Percentiles rank a stretch among this genome's conserved stretches.
These are phyloP conservation scores for Zizania latifolia DNA, from an alignment of 176 grass and related monocot species.

Conservation along the genomic window DNA sequence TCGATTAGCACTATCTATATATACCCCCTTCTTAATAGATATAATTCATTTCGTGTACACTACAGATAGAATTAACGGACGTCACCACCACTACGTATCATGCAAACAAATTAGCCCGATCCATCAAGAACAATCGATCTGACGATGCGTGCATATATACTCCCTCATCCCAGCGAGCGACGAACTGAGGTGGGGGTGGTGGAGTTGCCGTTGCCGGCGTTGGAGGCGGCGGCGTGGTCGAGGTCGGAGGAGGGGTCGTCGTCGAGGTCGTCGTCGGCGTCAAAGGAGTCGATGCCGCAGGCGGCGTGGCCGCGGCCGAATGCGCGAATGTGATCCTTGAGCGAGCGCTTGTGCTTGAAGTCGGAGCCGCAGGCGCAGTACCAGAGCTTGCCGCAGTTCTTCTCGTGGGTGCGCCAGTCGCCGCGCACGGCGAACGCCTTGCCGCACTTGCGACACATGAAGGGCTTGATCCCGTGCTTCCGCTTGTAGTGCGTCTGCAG, in stretches of 20 bases:
- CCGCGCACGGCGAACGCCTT: slow-evolving; percentile 90
- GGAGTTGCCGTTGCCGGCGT: background rate
- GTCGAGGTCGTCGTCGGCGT: slow-evolving; percentile 50
- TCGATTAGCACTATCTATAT: background rate
- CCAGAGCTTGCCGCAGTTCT: slow-evolving; percentile 98
- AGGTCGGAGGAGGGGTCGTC: slow-evolving; percentile 49
- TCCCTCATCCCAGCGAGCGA: background rate
- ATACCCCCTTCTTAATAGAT: background rate
- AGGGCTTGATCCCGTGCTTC: slow-evolving; percentile 92
- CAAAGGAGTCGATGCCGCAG: slow-evolving; percentile 76
- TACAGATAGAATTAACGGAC: background rate
- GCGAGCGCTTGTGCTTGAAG: slow-evolving; percentile 90
- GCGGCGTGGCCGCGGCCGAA: slow-evolving; percentile 60
- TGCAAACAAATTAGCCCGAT: background rate
- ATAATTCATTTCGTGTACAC: background rate
- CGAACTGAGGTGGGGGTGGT: background rate
- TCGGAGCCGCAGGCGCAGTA: slow-evolving; percentile 86
- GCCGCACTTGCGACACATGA: slow-evolving; percentile 96
- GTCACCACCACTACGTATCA: background rate
- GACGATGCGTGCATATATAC: background rate
- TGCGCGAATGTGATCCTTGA: slow-evolving; percentile 77
- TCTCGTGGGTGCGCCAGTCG: slow-evolving; percentile 93
- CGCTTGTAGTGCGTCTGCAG: slow-evolving; percentile 89
- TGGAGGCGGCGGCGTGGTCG: slow-evolving; percentile 28
- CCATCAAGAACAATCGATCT: too few species aligned